Evolutionary conservation across 2,329 filamentous ascomycete genomes (phyloP).

Genomic region (Clonostachys sp.): DNA sequence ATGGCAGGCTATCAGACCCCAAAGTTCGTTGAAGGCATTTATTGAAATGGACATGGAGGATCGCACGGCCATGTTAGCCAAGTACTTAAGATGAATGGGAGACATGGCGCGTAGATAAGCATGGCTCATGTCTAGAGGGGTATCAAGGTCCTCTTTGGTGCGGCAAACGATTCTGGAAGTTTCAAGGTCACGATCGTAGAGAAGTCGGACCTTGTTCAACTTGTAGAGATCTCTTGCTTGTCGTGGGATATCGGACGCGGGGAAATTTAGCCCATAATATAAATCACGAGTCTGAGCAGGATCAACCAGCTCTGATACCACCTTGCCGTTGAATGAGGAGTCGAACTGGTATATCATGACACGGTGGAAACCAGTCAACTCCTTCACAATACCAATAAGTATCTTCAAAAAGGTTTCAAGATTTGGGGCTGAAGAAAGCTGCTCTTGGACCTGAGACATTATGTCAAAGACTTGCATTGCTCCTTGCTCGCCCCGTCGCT

Average conservation of each 20-base stretch:
- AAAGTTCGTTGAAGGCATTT: constrained; percentile 78
- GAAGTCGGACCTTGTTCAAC: constrained; percentile 80
- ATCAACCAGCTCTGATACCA: constrained; percentile 84
- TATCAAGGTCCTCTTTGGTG: constrained; percentile 66
- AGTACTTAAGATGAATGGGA: constrained; percentile 83
- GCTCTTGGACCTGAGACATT: constrained; percentile 87
- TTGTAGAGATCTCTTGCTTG: constrained; percentile 88
- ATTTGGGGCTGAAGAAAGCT: constrained; percentile 67
- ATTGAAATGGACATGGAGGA: constrained; percentile 94
- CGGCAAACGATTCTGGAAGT: constrained; percentile 81
- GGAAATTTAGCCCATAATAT: constrained; percentile 85
- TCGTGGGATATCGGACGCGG: constrained; percentile 79
- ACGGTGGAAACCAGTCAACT: constrained; percentile 84
- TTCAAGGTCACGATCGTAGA: constrained; percentile 79
- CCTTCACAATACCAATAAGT: constrained; percentile 80
- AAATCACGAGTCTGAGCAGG: constrained; percentile 74
- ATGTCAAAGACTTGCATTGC: constrained; percentile 91
- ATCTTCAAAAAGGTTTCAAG: constrained; percentile 75
- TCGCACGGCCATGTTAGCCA: constrained; percentile 85
- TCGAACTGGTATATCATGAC: constrained; percentile 96
- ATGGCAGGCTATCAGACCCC: constrained; percentile 86
- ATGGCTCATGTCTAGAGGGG: constrained; percentile 77
- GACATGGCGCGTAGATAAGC: constrained; percentile 86
- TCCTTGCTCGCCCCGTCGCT: constrained; percentile 71
- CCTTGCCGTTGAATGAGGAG: constrained; percentile 73